A percentile compares a stretch with the other conserved stretches of the same genome.
phyloP scores from a whole-genome alignment of 176 grass and related monocot species.

The Raddia guianensis region DNA sequence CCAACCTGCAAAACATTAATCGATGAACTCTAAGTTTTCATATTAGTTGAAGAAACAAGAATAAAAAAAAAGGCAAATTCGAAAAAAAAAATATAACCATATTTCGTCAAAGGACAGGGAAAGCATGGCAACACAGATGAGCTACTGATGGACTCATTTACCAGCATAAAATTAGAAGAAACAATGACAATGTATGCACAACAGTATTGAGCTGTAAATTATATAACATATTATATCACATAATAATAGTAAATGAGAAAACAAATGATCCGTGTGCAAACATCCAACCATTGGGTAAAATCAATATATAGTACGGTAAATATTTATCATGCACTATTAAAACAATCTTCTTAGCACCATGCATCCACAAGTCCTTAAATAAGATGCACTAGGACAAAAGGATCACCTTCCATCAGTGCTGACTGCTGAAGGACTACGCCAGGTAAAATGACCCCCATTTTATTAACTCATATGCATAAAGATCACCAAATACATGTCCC shows the following conservation, averaged over 20 bases:
- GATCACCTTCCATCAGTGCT: background rate
- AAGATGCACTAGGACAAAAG: background rate
- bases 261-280: background rate
- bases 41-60: background rate
- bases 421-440: background rate
- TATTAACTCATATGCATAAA: background rate
- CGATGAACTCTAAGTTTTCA: background rate
- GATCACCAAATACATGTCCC: background rate
- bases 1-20: slow-evolving; percentile 70
- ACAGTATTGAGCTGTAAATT: background rate
- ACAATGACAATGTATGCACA: background rate
- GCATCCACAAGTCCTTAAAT: background rate
- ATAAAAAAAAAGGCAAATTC: background rate
- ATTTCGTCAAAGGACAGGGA: background rate
- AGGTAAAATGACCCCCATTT: background rate
- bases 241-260: background rate
- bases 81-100: background rate
- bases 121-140: background rate
- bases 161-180: background rate
- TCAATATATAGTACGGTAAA: background rate
- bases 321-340: background rate
- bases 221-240: background rate
- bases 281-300: background rate
- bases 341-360: background rate
- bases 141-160: background rate